Base-by-base conservation (phyloP, 73 alveolate species). In the Blepharisma stoltei region DNA sequence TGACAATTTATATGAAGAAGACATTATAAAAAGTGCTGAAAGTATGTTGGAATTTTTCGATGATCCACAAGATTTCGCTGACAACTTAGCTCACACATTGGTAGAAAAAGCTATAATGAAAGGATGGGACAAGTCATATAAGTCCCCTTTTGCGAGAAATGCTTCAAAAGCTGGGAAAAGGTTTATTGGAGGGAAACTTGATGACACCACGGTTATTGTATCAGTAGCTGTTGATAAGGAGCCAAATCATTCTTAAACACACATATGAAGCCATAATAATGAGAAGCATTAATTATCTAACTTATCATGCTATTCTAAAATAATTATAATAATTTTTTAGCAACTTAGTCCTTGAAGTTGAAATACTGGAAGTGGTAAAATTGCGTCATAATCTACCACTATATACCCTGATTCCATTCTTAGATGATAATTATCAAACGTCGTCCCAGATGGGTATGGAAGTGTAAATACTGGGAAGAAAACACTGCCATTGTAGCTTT, bases 121-220 rank as follows among this genome's bases (percentile, higher is more conserved):
- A n/a, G 79, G 79, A 11, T 46, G 55, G 55, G 79, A 69, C 27
- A 18, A 69, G 11, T 9, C 11, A 7, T 38, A 38, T 44, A 69
- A 25, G 43, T 44, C 79, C 6, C 79, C 79, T 69, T 69, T 69
- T 69, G 65, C 67, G 5, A 46, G 55, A 18, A 46, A 46, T 69
- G 79, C 79, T 43, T 11, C 37, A 43, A 69, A 69, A 46, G 3
- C 1, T 1, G 79, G 79, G 6, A 38, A 69, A 69, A 69, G 45
- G 65, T 69, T 9, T 5, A 44, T 46, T 11, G 79, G 79, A 38
- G 79, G 79, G 25, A 69, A 69, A 69, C 38, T 43, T 1, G 79
- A 69, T 69, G 79, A 69, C 79, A 69, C 79, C 14, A 69, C 75
- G 9, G 79, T 69, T 37, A n/a, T 69, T 44, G 79, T 69, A 7